phyloP scores from a whole-genome alignment of 78 protist species.

The Dictyostelium citrinum region DNA sequence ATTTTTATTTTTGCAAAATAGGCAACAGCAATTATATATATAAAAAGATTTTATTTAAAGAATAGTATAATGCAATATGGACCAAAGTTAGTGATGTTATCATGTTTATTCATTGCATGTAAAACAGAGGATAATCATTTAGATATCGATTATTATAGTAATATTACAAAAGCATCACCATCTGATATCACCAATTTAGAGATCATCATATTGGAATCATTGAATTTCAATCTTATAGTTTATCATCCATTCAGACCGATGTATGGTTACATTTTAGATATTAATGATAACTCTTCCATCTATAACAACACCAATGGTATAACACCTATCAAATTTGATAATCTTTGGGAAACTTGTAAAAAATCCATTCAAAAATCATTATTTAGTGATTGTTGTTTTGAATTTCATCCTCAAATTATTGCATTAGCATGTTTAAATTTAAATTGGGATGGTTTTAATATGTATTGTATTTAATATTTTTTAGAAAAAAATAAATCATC shows the following conservation, averaged over 20 bases:
- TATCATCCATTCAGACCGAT: slow-evolving; percentile 64
- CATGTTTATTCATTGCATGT: slow-evolving; percentile 51
- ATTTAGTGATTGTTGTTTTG: slow-evolving; percentile 21
- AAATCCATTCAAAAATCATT: slow-evolving; percentile 8
- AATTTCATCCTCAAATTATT: slow-evolving; percentile 38
- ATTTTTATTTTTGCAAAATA: background rate
- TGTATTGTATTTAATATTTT: slow-evolving; percentile 7
- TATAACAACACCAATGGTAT: background rate
- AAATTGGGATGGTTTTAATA: background rate
- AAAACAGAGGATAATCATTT: slow-evolving; percentile 70
- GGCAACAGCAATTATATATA: slow-evolving; percentile 48
- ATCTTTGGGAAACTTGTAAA: slow-evolving; percentile 1
- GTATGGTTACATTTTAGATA: slow-evolving; percentile 29
- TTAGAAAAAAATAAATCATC: no score
- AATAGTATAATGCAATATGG: slow-evolving; percentile 28
- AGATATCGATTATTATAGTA: slow-evolving; percentile 34
- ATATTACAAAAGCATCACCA: background rate
- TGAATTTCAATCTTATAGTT: slow-evolving; percentile 26
- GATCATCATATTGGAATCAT: slow-evolving; percentile 24
- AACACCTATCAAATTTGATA: slow-evolving; percentile 4
- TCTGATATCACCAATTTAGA: slow-evolving; percentile 28
- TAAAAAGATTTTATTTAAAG: slow-evolving; percentile 62
- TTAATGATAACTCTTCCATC: background rate
- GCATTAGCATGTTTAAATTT: slow-evolving; percentile 56
- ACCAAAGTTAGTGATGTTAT: slow-evolving; percentile 25